Base-by-base conservation (phyloP, 2,329 filamentous ascomycete genomes). In the Fusarium brevicatenulatum region DNA sequence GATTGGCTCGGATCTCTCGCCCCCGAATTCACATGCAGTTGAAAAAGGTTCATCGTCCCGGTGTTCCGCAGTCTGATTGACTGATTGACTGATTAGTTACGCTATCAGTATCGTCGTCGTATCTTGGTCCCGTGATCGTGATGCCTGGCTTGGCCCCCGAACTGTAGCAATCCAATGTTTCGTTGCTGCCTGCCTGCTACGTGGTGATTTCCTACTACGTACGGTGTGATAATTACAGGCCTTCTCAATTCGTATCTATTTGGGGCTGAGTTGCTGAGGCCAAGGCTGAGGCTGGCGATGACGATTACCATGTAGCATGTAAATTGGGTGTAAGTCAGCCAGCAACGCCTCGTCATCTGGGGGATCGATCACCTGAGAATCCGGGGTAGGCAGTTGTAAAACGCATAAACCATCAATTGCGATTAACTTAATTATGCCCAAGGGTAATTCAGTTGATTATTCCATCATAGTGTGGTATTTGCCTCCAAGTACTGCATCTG, bases 331-430 rank as follows among this genome's bases (percentile, higher is more conserved):
- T 25, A 55, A 50, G 63, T 58, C 65, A 73, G 70, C 54, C 59
- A 70, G 60, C 60, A 59, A 58, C 53, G 70, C 66, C 70, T 72
- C 66, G 70, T 72, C 70, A 72, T 67, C 70, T 54, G 57, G 47
- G 23, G 43, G 52, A 50, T 66, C 28, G 40, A 64, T 61, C 61
- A 59, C 59, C 59, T 68, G 53, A 62, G 32, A 69, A 68, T 66
- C 64, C 34, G 50, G 57, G 43, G 65, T 69, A 47, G 44, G 25
- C 4, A 57, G 23, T 19, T 52, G 56, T 37, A 67, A 67, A 53
- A 54, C 40, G 19, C 32, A 66, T 40, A 47, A 67, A 28, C 43
- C 30, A 36, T 57, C 64, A 16, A 49, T 39, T 43, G 34, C 42
- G 32, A 28, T 69, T 34, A 28, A 42, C 18, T 32, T 30, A 30